Base-by-base conservation (phyloP, 2,329 filamentous ascomycete genomes). In the Cladosporium sp. region DNA sequence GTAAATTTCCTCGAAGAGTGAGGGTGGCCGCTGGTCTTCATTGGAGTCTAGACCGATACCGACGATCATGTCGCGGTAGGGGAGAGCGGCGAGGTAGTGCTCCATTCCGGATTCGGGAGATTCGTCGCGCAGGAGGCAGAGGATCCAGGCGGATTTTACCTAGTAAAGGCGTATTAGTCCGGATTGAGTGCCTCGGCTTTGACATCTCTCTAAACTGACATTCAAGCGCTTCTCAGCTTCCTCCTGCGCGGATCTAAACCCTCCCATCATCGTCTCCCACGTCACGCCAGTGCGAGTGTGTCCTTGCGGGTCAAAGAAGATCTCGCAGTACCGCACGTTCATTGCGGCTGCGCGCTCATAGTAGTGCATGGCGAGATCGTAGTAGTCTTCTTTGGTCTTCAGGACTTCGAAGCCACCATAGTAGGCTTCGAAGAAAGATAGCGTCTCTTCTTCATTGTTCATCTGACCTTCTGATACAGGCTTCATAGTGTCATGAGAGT, bases 41-140 rank as follows among this genome's bases (percentile, higher is more conserved):
- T 80, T 78, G 56, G 73, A 75, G 10, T 77, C 78, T 2, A 80
- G 69, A 0, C 78, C 78, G 10, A 81, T 74, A 1, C 75, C 77
- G 56, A 77, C 73, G 49, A 79, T 74, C 0, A 77, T 66, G 0
- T 73, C 71, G 36, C 70, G 71, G n/a, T 75, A 79, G 0, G 75
- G 73, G 4, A 73, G 64, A 13, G 74, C 73, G 1, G 70, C 69
- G 17, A 68, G 61, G 52, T 77, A 77, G 9, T 73, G 70, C 12
- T 70, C 68, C 37, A 75, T 62, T 0, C 73, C 76, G n/a, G 73
- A 68, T n/a, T 70, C 66, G 0, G 73, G 61, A 2, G 73, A 67
- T 58, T 72, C 66, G 51, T 78, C 74, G 7, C 76, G 72, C 17
- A 78, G 64, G 51, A 78, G 75, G 52, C 76, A 78, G 58, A 78